A percentile compares a stretch with the other conserved stretches of the same genome.
Conservation (phyloP, 2,329 filamentous ascomycete species). For the Ceratocystis alfenasii region DNA sequence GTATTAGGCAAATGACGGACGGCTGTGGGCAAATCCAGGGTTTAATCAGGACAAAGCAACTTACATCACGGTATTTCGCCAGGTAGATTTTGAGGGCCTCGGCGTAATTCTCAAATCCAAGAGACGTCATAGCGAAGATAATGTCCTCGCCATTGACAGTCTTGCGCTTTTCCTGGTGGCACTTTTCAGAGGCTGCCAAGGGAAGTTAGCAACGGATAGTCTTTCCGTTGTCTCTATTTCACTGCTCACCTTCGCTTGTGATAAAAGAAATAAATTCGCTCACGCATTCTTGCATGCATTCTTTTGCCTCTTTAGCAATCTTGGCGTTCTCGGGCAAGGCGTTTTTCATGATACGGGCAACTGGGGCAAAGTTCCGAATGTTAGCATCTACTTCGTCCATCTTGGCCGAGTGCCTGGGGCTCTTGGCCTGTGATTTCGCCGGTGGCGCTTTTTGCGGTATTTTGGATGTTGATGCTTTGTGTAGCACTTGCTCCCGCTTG, state of each 20-base stretch:
- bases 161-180: slow-evolving; percentile 98
- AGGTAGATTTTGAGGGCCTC: slow-evolving; percentile 97
- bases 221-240: background rate
- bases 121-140: slow-evolving; percentile 94
- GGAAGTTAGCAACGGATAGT: background rate
- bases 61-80: slow-evolving; percentile 93
- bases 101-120: slow-evolving; percentile 97
- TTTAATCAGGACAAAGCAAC: slow-evolving; percentile 27
- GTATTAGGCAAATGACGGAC: background rate
- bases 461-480: background rate
- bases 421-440: background rate
- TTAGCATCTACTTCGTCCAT: slow-evolving; percentile 58
- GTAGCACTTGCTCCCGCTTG: background rate
- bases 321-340: slow-evolving; percentile 96
- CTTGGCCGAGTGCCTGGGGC: background rate
- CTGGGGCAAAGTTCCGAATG: slow-evolving; percentile 87
- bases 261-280: slow-evolving; percentile 99
- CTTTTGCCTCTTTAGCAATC: slow-evolving; percentile 97
- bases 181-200: slow-evolving; percentile 83
- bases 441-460: background rate
- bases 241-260: slow-evolving; percentile 79
- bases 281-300: slow-evolving; percentile 99
- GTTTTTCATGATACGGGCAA: slow-evolving; percentile 97
- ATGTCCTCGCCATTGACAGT: slow-evolving; percentile 99
- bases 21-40: background rate